phyloP scores from a whole-genome alignment of 345 rosid species.

The Euphorbia pulcherrima region DNA sequence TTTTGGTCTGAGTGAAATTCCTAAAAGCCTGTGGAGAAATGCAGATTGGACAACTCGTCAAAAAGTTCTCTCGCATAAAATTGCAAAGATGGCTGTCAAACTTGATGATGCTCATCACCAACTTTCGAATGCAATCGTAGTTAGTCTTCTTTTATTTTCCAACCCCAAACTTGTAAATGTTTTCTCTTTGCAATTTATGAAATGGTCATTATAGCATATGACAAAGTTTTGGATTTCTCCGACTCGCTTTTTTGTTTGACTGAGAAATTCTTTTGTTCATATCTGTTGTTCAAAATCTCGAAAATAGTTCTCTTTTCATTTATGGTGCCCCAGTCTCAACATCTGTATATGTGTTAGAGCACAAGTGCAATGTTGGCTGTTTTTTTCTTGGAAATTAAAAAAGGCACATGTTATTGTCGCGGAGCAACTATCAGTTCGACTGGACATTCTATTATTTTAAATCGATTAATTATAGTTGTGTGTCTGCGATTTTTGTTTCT shows the following conservation, averaged over 20 bases:
- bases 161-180: background rate
- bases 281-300: no score
- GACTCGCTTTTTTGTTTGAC: no score
- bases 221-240: background rate
- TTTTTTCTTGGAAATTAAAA: background rate
- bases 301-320: background rate
- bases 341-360: background rate
- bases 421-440: background rate
- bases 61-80: constrained; percentile 92
- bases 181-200: background rate
- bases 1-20: constrained; percentile 95
- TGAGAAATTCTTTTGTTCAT: no score
- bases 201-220: background rate
- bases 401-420: background rate
- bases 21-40: constrained; percentile 83
- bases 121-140: constrained; percentile 95
- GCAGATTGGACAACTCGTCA: constrained; percentile 92
- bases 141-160: constrained; percentile 33
- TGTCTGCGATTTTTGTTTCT: background rate
- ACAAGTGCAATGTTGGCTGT: background rate
- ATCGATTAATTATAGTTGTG: background rate
- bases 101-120: constrained; percentile 98
- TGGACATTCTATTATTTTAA: background rate
- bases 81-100: constrained; percentile 94
- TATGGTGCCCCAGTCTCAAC: background rate